These are phyloP conservation scores for Purpureocillium takamizusanense DNA, from an alignment of 2,329 filamentous ascomycete species.

Conservation along the genomic window DNA sequence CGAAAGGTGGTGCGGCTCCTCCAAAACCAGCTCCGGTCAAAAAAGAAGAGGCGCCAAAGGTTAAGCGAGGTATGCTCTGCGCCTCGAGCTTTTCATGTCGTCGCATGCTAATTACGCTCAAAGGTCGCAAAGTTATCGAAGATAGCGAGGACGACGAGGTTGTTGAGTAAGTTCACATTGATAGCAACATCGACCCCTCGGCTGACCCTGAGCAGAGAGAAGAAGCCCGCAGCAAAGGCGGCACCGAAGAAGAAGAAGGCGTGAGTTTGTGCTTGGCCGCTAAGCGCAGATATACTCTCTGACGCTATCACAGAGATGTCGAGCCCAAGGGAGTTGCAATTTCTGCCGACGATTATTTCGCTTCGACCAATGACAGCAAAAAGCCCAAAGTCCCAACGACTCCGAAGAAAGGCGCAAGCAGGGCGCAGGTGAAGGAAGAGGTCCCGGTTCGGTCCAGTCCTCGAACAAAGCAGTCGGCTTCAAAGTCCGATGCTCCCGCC, in stretches of 20 bases:
- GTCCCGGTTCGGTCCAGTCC: constrained; percentile 44
- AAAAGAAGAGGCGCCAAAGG: constrained; percentile 33
- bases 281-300: background rate
- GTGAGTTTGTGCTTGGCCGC: constrained; percentile 23
- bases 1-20: constrained; percentile 54
- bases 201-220: constrained; percentile 21
- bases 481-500: constrained; percentile 17
- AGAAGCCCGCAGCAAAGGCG: constrained; percentile 44
- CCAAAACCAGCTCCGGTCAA: constrained; percentile 39
- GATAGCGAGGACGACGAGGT: constrained; percentile 70
- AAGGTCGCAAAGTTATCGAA: constrained; percentile 62
- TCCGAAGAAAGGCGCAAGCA: constrained; percentile 30
- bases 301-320: constrained; percentile 19
- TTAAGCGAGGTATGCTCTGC: constrained; percentile 21
- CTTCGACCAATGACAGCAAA: constrained; percentile 34
- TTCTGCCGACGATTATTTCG: constrained; percentile 50
- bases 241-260: constrained; percentile 45
- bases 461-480: constrained; percentile 30
- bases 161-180: constrained; percentile 23
- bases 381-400: constrained; percentile 21
- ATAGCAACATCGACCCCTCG: background rate
- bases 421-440: constrained; percentile 28
- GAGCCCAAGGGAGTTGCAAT: constrained; percentile 40
- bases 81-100: too few species aligned
- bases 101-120: too few species aligned